Evolutionary conservation across 108 stramenopile genomes (phyloP), one percentile per base, ranked within the genome.

Genomic region (Skeletonema tropicum): DNA sequence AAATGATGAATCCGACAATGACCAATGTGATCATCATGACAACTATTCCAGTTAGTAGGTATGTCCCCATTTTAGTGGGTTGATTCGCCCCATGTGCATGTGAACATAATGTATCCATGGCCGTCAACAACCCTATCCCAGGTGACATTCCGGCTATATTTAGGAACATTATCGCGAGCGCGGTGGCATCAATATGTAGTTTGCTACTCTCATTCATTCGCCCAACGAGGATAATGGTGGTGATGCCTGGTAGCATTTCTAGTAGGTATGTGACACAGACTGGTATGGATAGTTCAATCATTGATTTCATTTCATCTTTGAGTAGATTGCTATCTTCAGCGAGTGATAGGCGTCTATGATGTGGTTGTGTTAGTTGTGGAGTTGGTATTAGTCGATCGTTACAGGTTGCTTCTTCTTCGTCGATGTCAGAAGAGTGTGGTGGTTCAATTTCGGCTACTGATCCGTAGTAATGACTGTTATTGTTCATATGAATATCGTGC

Each of bases 21-120:
- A 67, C 11, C 6, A 76, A 78, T 12, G 68, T 48, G 6, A 74
- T 52, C 14, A 64, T 35, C 21, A 84, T 46, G 48, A 79, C 52
- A 4, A 66, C 12, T 15, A 73, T 26, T 3, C 74, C 74, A 1
- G 83, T 84, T 13, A 80, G 57, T n/a, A 42, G 39, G 46, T 84
- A 84, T 19, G 66, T 79, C 13, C 83, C 83, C 83, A 84, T 84
- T 60, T 71, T 70, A 1, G 68, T 33, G 0, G 78, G 30, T 71
- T 84, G 74, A 12, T 68, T 74, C 14, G 83, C 83, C 36, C 83
- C 83, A 57, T 76, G 75, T 52, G 83, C 83, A 58, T 79, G 78
- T 5, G 71, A 49, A 30, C 83, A 84, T 6, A 84, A 64, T 52
- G 83, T 84, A 55, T 84, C 83, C 57, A 84, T 58, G 3, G 83